Base-by-base conservation (phyloP, 768 basidiomycete species). In the Albatrellus ellisii region DNA sequence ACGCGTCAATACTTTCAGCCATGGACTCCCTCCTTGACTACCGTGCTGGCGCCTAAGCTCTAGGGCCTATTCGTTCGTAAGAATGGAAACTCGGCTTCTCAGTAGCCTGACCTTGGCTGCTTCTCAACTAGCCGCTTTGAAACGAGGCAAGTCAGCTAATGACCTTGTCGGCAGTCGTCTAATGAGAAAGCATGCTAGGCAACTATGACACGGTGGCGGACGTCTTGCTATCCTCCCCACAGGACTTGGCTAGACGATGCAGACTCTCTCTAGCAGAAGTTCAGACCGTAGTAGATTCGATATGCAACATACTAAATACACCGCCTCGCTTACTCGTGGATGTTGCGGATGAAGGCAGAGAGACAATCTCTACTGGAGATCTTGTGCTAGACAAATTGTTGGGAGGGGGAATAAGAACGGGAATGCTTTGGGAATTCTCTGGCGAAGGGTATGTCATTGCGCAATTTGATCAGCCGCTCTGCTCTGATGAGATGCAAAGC, bases 341-440 rank as follows among this genome's bases (percentile, higher is more conserved):
- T 3, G 52, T 64, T 34, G 46, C 53, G 43, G 42, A 54, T 3
- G 56, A 63, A 28, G 63, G 61, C 11, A 62, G 66, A 22, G 67
- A 71, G 38, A 64, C 59, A 40, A 74, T 84, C 50, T 76, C 84
- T 0, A 84, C 84, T 0, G 91, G 91, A 1, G 87, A 94, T 55
- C 44, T 56, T 1, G 53, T 62, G 15, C 64, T 97, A 12, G 89
- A 97, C 56, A 42, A 58, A 21, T 62, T 72, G 4, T 63, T 97
- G 0, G 83, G 82, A 6, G 90, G 90, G 10, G 91, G 91, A 2
- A 66, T 95, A 17, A 62, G 70, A 42, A 75, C 79, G 1, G 79
- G 87, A 2, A 79, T 79, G 72, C 48, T 97, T 2, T 92, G 87
- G 75, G 91, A 97, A 51, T 62, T 94, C 29, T 77, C 70, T 10